Base-by-base conservation (phyloP, 768 basidiomycete genomes). In the Mrakia gelida region DNA sequence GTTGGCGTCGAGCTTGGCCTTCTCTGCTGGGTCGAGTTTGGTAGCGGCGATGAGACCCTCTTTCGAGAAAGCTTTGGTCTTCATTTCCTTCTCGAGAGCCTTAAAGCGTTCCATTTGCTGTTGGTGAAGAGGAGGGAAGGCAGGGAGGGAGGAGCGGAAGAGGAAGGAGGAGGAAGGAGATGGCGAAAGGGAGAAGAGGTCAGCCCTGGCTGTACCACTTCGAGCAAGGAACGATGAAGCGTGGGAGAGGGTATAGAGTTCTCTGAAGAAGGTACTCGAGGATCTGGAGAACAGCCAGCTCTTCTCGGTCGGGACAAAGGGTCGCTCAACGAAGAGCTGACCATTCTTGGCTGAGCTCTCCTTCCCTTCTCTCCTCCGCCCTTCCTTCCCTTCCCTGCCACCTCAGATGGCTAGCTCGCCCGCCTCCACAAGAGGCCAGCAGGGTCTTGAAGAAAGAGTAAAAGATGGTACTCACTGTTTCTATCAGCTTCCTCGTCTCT, bases 21-120 rank as follows among this genome's bases (percentile, higher is more conserved):
- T 94, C 77, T 96, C 94, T 83, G 94, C 95, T 75, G 97, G 97
- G 85, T 98, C 97, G 32, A 98, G 90, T 82, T 93, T 94, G 54
- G 93, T 89, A 16, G 94, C 93, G 79, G 95, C 93, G 79, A 92
- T 97, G 61, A 99, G 88, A 61, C 97, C 97, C 85, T 98, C 97
- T 83, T 98, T 99, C 28, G 95, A 98, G 86, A 98, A 99, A 0
- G 97, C 97, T 85, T 99, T 99, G 78, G 97, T 98, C 89, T 99
- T 99, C 96, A 98, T 98, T 86, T 99, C 97, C 87, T 98, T 99
- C 87, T 99, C 97, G 86, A 95, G 95, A 32, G 96, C 96, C 83
- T 99, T 99, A 90, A 99, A 99, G 84, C 94, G 95, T 87, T 99
- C 97, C 97, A 99, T 99, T 98, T 98, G 97, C 97, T 98, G 85